A percentile compares a stretch with the other conserved stretches of the same genome.
Conservation (phyloP, 805 yeast species). For the Zygotorulaspora chibaensis region DNA sequence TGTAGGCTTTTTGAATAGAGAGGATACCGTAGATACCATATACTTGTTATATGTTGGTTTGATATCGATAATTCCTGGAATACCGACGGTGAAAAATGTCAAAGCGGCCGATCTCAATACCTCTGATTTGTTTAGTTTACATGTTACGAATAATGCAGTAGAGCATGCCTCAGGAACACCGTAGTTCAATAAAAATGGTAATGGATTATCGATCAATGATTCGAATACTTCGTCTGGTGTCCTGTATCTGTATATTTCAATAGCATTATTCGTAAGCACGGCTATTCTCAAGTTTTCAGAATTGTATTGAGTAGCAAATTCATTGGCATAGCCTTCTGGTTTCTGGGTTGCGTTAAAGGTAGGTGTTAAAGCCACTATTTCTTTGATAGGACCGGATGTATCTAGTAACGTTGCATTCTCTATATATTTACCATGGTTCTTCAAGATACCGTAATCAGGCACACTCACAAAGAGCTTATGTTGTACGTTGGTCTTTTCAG, state of each 20-base stretch:
- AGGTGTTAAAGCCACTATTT: conserved; percentile 66
- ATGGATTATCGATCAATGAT: conserved; percentile 62
- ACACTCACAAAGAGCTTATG: conserved; percentile 66
- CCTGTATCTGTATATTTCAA: conserved; percentile 69
- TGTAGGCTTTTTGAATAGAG: conserved; percentile 25
- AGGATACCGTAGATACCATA: conserved; percentile 27
- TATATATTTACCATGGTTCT: conserved; percentile 62
- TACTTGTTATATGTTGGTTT: conserved; percentile 39
- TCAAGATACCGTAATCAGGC: conserved; percentile 80
- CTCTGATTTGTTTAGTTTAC: conserved; percentile 63
- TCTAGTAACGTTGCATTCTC: conserved; percentile 80
- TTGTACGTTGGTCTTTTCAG: conserved; percentile 7
- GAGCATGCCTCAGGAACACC: conserved; percentile 91
- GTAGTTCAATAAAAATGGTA: conserved; percentile 68
- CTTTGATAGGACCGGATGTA: conserved; percentile 59
- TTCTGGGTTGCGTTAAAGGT: conserved; percentile 65
- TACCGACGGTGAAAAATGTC: conserved; percentile 41
- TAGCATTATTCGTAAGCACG: conserved; percentile 72
- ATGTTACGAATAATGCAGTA: conserved; percentile 77
- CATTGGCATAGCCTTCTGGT: conserved; percentile 81
- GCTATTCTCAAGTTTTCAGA: conserved; percentile 67
- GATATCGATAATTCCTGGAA: conserved; percentile 42
- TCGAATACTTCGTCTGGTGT: conserved; percentile 78
- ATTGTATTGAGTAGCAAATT: conserved; percentile 80
- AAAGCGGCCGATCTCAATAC: conserved; percentile 41